Evolutionary conservation across 2,329 filamentous ascomycete genomes (phyloP).

Genomic region (Elsinoe arachidis): DNA sequence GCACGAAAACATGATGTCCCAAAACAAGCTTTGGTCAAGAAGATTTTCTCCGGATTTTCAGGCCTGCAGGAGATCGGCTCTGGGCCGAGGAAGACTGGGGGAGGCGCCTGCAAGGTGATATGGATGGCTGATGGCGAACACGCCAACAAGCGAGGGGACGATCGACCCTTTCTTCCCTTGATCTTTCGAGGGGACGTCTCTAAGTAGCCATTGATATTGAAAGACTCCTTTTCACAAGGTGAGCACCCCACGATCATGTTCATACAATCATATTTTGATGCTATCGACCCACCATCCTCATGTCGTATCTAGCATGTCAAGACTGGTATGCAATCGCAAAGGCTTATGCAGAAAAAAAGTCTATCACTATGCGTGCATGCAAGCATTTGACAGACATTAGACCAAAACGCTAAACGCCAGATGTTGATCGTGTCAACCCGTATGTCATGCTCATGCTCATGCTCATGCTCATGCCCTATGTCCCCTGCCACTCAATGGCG

Average conservation of each 20-base stretch:
- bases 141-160: neutral
- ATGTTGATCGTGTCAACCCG: neutral
- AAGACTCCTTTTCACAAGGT: neutral
- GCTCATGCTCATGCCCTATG: neutral
- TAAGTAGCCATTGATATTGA: neutral
- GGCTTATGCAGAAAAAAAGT: neutral
- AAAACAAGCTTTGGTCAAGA: slow-evolving; percentile 3
- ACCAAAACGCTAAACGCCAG: neutral
- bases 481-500: neutral
- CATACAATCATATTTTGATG: neutral
- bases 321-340: neutral
- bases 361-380: neutral
- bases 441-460: neutral
- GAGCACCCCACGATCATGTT: neutral
- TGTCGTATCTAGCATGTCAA: neutral
- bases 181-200: neutral
- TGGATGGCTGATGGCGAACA: neutral
- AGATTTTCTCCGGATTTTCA: slow-evolving; percentile 8
- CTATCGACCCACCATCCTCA: neutral
- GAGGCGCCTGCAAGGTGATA: neutral
- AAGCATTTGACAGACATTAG: neutral
- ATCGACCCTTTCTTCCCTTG: neutral
- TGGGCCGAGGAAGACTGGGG: no score
- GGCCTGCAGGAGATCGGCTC: neutral
- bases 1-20: no score